phyloP scores from a whole-genome alignment of 371 early-diverging fungal genomes.

The Actinomucor elegans region DNA sequence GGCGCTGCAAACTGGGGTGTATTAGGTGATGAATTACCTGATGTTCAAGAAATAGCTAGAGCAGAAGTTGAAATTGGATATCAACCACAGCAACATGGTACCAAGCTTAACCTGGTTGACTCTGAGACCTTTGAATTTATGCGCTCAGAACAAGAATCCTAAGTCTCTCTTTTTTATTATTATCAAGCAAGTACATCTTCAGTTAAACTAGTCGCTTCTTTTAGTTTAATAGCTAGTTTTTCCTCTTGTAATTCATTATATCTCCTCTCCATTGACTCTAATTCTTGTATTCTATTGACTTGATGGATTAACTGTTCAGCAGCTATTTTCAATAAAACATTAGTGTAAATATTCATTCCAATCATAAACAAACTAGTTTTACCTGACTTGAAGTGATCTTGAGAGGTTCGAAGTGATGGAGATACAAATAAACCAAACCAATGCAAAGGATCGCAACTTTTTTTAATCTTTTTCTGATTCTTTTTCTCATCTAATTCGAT shows the following conservation, averaged over 20 bases:
- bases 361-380: slow-evolving; percentile 1
- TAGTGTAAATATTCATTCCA: not conserved
- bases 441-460: slow-evolving; percentile 50
- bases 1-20: slow-evolving; percentile 31
- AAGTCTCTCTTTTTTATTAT: not conserved
- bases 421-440: slow-evolving; percentile 71
- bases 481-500: slow-evolving; percentile 26
- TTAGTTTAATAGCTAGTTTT: slow-evolving; percentile 13
- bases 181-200: not conserved
- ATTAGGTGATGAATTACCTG: slow-evolving; percentile 25
- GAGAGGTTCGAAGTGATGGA: slow-evolving; percentile 53
- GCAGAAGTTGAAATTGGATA: slow-evolving; percentile 5
- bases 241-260: slow-evolving; percentile 28
- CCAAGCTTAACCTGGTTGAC: slow-evolving; percentile 23
- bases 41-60: slow-evolving; percentile 24
- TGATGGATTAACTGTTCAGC: slow-evolving; percentile 30
- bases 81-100: not conserved
- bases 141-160: slow-evolving; percentile 24
- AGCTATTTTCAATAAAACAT: not conserved
- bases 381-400: slow-evolving; percentile 50
- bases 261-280: slow-evolving; percentile 31
- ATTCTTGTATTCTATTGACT: slow-evolving; percentile 33
- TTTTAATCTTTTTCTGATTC: slow-evolving; percentile 17
- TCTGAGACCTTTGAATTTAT: slow-evolving; percentile 20
- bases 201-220: slow-evolving; percentile 4